Evolutionary conservation across 352 stramenopile species (phyloP).

Genomic region (Globisporangium alternatum): DNA sequence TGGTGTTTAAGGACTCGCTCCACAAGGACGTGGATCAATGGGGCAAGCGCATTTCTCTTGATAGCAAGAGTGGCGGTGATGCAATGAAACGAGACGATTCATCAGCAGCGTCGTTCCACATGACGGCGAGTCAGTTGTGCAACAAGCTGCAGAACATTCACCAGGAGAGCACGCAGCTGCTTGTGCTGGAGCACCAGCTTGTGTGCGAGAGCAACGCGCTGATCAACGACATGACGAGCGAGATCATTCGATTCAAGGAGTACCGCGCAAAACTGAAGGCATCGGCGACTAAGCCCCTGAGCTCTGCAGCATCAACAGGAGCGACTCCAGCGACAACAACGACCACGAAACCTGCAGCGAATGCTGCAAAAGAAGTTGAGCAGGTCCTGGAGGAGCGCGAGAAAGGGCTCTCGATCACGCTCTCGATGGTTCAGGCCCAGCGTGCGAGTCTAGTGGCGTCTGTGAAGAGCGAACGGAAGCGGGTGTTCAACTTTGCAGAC

Average conservation of each 20-base stretch:
- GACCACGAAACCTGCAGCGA: constrained; percentile 8
- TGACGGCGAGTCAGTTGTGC: constrained; percentile 75
- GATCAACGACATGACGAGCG: constrained; percentile 71
- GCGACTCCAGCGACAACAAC: not conserved
- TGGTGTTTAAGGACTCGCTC: constrained; percentile 79
- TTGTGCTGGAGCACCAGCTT: constrained; percentile 60
- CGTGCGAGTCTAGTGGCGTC: constrained; percentile 44
- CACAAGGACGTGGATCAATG: constrained; percentile 81
- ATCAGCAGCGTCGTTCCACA: constrained; percentile 64
- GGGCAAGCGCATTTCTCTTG: constrained; percentile 29
- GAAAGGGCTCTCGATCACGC: constrained; percentile 72
- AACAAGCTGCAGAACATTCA: constrained; percentile 82
- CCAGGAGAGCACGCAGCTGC: constrained; percentile 67
- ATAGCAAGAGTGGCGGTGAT: constrained; percentile 19
- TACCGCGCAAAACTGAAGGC: constrained; percentile 41
- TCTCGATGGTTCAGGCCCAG: constrained; percentile 62
- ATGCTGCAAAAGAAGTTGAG: constrained; percentile 49
- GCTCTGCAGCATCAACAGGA: not conserved
- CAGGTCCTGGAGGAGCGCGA: constrained; percentile 74
- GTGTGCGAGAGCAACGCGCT: constrained; percentile 53
- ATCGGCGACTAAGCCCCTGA: constrained; percentile 4
- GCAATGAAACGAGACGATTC: constrained; percentile 48
- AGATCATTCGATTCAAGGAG: constrained; percentile 59
- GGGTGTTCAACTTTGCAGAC: constrained; percentile 59
- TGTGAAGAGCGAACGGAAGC: constrained; percentile 59